Evolutionary conservation across 768 basidiomycete genomes (phyloP), one percentile per base, ranked within the genome.

Genomic region (Collybiopsis luxurians): DNA sequence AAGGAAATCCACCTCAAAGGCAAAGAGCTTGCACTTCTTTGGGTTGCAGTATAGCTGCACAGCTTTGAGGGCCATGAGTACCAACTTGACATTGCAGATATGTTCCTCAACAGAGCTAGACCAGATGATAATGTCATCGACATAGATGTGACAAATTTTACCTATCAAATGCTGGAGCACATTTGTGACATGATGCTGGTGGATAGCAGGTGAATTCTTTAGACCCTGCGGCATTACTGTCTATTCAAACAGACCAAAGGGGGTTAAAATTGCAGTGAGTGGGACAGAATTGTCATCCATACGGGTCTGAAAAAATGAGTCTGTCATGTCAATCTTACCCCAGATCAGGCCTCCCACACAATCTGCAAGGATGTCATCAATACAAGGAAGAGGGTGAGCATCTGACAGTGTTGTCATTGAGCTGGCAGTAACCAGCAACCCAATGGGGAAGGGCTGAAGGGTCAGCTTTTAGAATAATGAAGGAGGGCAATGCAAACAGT

Each of bases 71-170:
- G 67, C 65, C 0, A 59, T 9, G 0, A 76, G 58, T 0, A 76
- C 60, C 1, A 49, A 5, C 0, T 34, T 3, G 1, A 74, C 61
- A 51, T 73, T 52, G 0, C 44, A 6, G 2, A 54, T 45, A 21
- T 74, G 73, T 17, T 70, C 69, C 1, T 67, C 69, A 0, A 69
- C 40, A 0, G 63, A 52, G 2, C 72, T 24, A 0, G 71, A 77
- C 64, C 66, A 75, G 24, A 75, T 72, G 24, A 75, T 63, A 19
- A 75, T 71, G 49, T 73, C 72, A 51, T 75, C 70, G 1, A 74
- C 60, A 60, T 75, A 74, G 13, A 73, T 66, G 39, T 73, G 69
- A 42, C 70, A 68, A 47, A 73, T 66, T 4, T 56, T 55, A 0
- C 74, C 73, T 19, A 77, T 66, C 4, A 59, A 60, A 0, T 60